A percentile compares a stretch with the other conserved stretches of the same genome.
These are phyloP conservation scores for Ramicandelaber brevisporus DNA, from an alignment of 192 early-diverging fungal species.

Conservation along the genomic window DNA sequence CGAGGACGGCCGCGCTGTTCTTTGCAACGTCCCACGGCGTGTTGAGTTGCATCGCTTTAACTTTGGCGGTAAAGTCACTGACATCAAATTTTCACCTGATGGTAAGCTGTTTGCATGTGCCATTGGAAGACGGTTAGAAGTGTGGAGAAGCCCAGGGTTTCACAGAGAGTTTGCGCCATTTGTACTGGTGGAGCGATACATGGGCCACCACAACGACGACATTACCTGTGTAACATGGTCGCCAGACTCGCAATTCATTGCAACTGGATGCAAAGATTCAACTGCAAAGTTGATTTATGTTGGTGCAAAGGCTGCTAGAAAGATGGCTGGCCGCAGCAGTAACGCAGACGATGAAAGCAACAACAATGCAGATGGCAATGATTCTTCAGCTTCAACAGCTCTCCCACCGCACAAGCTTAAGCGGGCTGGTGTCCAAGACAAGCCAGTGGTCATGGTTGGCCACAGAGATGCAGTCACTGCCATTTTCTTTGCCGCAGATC, in stretches of 20 bases:
- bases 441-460: conserved; percentile 47
- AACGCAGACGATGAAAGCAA: too few species aligned
- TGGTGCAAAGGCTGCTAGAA: too few species aligned
- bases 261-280: conserved; percentile 17
- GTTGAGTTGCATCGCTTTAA: conserved; percentile 73
- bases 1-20: conserved; percentile 66
- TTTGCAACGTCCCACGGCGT: conserved; percentile 68
- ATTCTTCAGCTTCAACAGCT: too few species aligned
- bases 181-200: conserved; percentile 47
- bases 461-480: conserved; percentile 65
- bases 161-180: conserved; percentile 83
- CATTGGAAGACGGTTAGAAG: conserved; percentile 54
- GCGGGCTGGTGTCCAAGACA: too few species aligned
- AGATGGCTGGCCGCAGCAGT: too few species aligned
- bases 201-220: conserved; percentile 69
- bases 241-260: conserved; percentile 43
- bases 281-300: conserved; percentile 11
- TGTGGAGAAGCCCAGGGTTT: conserved; percentile 84
- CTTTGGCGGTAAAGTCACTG: conserved; percentile 56
- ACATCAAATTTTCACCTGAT: conserved; percentile 79
- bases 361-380: too few species aligned
- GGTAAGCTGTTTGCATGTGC: conserved; percentile 71
- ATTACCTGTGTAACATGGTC: conserved; percentile 67
- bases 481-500: conserved; percentile 31
- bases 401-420: too few species aligned